These are phyloP conservation scores for Candida ovalis DNA, from an alignment of 805 yeast species.

Conservation along the genomic window DNA sequence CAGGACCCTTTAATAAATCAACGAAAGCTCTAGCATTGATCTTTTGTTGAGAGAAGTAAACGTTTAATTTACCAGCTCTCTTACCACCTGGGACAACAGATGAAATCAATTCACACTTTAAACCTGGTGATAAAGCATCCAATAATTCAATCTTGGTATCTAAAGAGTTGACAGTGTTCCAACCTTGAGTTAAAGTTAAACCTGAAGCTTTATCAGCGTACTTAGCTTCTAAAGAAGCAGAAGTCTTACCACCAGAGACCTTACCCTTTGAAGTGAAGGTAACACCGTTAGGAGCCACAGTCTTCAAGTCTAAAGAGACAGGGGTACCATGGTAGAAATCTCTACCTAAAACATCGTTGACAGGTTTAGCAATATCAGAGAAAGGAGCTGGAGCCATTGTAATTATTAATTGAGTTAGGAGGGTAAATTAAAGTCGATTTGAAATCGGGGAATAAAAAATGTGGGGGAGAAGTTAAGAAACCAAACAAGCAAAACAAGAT, in stretches of 20 bases:
- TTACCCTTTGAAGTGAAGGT: constrained; percentile 92
- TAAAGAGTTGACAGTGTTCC: constrained; percentile 91
- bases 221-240: constrained; percentile 88
- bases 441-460: not conserved
- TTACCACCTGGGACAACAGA: constrained; percentile 80
- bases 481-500: not conserved
- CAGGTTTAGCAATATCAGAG: constrained; percentile 88
- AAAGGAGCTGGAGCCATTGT: constrained; percentile 83
- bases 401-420: not conserved
- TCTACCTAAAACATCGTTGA: constrained; percentile 83
- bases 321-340: constrained; percentile 93
- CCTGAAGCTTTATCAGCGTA: constrained; percentile 91
- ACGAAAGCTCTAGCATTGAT: constrained; percentile 93
- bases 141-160: constrained; percentile 91
- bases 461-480: not conserved
- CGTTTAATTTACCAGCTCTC: constrained; percentile 85
- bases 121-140: constrained; percentile 91
- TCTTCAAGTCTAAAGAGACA: constrained; percentile 83
- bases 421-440: not conserved
- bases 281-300: constrained; percentile 95
- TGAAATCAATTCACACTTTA: constrained; percentile 88
- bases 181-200: constrained; percentile 91
- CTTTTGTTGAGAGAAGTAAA: constrained; percentile 88
- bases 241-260: constrained; percentile 73
- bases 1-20: constrained; percentile 92